Evolutionary conservation across 169 alveolate species (phyloP).

Genomic region (Plasmodium gaboni): DNA sequence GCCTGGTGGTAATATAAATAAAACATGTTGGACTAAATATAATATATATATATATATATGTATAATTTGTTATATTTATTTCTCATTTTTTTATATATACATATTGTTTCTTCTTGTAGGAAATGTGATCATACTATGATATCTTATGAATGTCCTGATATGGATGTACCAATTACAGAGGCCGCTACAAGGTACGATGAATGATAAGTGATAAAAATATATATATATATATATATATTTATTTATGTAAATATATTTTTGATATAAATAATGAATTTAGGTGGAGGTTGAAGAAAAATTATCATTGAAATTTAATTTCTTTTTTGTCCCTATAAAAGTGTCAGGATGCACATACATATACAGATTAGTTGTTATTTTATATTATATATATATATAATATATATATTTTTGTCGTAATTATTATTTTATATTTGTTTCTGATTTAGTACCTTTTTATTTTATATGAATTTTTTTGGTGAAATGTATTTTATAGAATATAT

Average conservation of each 20-base stretch:
- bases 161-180: constrained; percentile 55
- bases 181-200: constrained; percentile 56
- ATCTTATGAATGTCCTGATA: constrained; percentile 51
- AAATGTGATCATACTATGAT: constrained; percentile 48
- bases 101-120: constrained; percentile 38
- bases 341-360: background rate
- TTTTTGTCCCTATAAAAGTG: constrained; percentile 32
- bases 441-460: too few relatives aligned
- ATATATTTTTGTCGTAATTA: too few relatives aligned
- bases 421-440: too few relatives aligned
- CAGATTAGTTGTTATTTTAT: too few relatives aligned
- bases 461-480: too few relatives aligned
- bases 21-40: too few relatives aligned
- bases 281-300: constrained; percentile 55
- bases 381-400: too few relatives aligned
- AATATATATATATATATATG: background rate
- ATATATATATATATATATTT: constrained; percentile 1
- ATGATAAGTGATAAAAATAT: background rate
- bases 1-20: constrained; percentile 70
- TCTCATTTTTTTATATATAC: background rate
- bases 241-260: constrained; percentile 1
- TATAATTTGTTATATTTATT: background rate
- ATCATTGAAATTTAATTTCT: constrained; percentile 28
- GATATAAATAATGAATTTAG: constrained; percentile 8
- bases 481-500: too few relatives aligned